Evolutionary conservation across 1,284 basidiomycete species (phyloP).

Genomic region (Garcileccinum viscosum): DNA sequence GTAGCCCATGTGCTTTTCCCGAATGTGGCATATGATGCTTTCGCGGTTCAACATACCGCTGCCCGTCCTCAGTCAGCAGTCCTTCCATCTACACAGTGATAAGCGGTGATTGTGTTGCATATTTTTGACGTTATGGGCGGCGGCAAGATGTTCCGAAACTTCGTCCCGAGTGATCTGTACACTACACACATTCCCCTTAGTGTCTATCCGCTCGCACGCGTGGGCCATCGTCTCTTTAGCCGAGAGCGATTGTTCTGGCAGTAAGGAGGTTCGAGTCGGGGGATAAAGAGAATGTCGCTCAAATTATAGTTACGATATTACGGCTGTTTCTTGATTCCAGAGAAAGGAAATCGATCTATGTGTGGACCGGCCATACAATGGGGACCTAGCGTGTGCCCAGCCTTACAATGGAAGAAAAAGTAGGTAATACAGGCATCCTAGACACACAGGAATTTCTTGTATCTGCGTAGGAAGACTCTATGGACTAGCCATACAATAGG

Average conservation of each 20-base stretch:
- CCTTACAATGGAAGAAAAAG: too few relatives aligned
- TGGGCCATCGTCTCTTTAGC: neutral
- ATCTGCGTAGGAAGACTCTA: too few relatives aligned
- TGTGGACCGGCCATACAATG: neutral
- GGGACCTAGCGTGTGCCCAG: too few relatives aligned
- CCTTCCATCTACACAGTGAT: conserved; percentile 25
- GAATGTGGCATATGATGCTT: conserved; percentile 27
- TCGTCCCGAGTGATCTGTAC: neutral
- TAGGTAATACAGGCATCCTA: too few relatives aligned
- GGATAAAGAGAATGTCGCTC: too few relatives aligned
- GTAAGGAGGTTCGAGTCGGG: neutral
- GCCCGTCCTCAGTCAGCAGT: conserved; percentile 12
- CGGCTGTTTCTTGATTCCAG: neutral
- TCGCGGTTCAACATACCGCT: conserved; percentile 23
- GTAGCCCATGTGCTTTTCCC: conserved; percentile 25
- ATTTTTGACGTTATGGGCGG: conserved; percentile 14
- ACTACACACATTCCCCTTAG: conserved; percentile 14
- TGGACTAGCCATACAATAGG: too few relatives aligned
- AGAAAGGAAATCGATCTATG: neutral
- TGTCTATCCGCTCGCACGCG: conserved; percentile 14
- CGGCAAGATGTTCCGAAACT: conserved; percentile 20
- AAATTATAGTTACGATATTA: too few relatives aligned
- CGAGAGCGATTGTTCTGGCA: neutral
- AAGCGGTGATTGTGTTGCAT: rapidly evolving
- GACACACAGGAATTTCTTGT: too few relatives aligned